These are phyloP conservation scores for Talaromyces stipitatus DNA, from an alignment of 495 filamentous ascomycete genomes.

Conservation along the genomic window DNA sequence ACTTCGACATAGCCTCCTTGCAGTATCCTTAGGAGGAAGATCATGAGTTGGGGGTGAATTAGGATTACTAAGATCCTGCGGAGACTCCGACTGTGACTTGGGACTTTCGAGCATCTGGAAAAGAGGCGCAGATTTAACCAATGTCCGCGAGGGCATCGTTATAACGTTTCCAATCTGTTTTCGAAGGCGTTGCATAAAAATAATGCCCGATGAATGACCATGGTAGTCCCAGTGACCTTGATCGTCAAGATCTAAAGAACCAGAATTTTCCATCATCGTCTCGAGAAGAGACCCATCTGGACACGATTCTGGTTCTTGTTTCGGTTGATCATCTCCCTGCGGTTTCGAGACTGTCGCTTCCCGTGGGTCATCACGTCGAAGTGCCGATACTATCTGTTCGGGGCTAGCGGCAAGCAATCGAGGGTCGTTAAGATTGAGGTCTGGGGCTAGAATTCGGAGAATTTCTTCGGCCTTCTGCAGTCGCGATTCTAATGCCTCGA, in stretches of 20 bases:
- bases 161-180: constrained; percentile 67
- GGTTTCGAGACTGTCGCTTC: constrained; percentile 5
- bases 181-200: constrained; percentile 77
- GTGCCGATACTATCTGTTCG: constrained; percentile 31
- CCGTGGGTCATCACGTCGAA: constrained; percentile 20
- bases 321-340: constrained; percentile 7
- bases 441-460: constrained; percentile 70
- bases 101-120: constrained; percentile 65
- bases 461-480: constrained; percentile 79
- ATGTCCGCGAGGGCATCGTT: constrained; percentile 35
- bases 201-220: constrained; percentile 84
- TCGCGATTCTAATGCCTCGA: constrained; percentile 81
- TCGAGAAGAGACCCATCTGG: constrained; percentile 74
- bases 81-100: constrained; percentile 54
- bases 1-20: constrained; percentile 62
- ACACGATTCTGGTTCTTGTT: constrained; percentile 7
- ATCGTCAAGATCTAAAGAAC: constrained; percentile 85
- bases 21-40: constrained; percentile 62
- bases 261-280: constrained; percentile 90
- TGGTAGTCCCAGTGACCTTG: constrained; percentile 91
- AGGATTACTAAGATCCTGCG: constrained; percentile 34
- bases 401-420: constrained; percentile 63
- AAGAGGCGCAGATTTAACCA: constrained; percentile 20
- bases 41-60: constrained; percentile 49
- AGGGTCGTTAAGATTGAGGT: constrained; percentile 78